These are phyloP conservation scores for Sporothrix brunneoviolacea DNA, from an alignment of 2,329 filamentous ascomycete species.

Conservation along the genomic window DNA sequence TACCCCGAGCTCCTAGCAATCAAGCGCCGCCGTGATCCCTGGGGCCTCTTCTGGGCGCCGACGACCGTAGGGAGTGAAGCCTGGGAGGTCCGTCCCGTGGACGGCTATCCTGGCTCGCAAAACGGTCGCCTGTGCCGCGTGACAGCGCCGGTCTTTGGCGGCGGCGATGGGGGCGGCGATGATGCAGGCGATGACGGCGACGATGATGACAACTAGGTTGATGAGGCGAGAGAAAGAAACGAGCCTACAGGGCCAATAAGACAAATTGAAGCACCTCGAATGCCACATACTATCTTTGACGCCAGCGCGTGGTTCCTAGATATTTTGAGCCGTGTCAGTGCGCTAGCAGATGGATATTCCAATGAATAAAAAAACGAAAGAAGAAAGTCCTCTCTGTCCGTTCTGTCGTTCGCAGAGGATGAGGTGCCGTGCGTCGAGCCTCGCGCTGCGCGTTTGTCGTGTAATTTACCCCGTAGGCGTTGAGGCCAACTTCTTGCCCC, in stretches of 20 bases:
- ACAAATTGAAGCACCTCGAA: no score
- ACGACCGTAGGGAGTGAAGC: constrained; percentile 16
- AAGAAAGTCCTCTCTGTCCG: no score
- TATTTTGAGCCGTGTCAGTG: no score
- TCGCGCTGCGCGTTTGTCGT: background rate
- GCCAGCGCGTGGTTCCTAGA: no score
- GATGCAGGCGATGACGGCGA: background rate
- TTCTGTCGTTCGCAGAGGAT: no score
- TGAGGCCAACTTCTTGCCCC: background rate
- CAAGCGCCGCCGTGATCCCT: constrained; percentile 35
- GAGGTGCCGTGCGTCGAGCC: no score
- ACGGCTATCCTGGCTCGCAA: constrained; percentile 15
- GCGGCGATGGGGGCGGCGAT: background rate
- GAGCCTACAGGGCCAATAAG: no score
- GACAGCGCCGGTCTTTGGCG: background rate
- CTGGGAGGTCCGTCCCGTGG: constrained; percentile 14
- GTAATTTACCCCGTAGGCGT: no score
- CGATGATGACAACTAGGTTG: background rate
- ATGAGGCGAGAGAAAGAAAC: background rate
- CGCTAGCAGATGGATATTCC: no score
- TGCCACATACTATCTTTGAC: no score
- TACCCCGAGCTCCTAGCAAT: constrained; percentile 27
- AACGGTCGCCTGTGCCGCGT: constrained; percentile 15
- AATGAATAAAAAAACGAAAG: no score
- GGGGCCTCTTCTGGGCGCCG: constrained; percentile 28